Percentiles rank a stretch among this genome's conserved stretches.
These are phyloP conservation scores for Cunninghamia lanceolata DNA, from an alignment of 75 land plant species.

Conservation along the genomic window DNA sequence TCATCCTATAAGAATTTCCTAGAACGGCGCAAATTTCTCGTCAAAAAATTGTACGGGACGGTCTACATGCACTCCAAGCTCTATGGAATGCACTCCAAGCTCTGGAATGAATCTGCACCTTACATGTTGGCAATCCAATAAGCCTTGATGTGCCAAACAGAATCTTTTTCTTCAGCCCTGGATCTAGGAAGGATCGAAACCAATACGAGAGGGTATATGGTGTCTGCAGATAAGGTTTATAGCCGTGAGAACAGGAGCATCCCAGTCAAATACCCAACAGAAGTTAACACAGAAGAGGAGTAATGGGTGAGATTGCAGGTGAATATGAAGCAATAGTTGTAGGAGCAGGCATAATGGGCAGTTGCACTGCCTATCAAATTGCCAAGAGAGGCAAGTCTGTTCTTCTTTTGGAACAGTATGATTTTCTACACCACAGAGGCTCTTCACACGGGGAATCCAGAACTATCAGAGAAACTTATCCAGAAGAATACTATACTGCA, in stretches of 20 bases:
- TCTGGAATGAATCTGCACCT: too few species aligned
- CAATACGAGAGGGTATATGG: background rate
- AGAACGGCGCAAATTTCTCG: too few species aligned
- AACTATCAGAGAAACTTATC: conserved; percentile 78
- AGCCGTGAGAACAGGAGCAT: background rate
- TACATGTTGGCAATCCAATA: too few species aligned
- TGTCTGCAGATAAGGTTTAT: too few species aligned
- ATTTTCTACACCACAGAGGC: conserved; percentile 86
- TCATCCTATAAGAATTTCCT: too few species aligned
- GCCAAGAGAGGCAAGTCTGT: conserved; percentile 62
- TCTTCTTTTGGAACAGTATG: conserved; percentile 82
- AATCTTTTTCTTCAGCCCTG: too few species aligned
- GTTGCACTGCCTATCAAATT: conserved; percentile 72
- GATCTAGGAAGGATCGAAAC: too few species aligned
- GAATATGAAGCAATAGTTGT: conserved; percentile 62
- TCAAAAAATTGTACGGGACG: too few species aligned
- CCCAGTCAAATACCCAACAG: background rate
- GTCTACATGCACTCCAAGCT: too few species aligned
- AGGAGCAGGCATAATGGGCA: conserved; percentile 92
- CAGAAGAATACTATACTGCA: conserved; percentile 65
- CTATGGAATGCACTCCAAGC: too few species aligned
- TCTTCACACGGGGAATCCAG: conserved; percentile 96
- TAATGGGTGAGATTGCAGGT: conserved; percentile 13
- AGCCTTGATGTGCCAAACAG: background rate
- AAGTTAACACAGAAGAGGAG: background rate